Conservation (phyloP, 768 basidiomycete species). For the Mycena filopes region DNA sequence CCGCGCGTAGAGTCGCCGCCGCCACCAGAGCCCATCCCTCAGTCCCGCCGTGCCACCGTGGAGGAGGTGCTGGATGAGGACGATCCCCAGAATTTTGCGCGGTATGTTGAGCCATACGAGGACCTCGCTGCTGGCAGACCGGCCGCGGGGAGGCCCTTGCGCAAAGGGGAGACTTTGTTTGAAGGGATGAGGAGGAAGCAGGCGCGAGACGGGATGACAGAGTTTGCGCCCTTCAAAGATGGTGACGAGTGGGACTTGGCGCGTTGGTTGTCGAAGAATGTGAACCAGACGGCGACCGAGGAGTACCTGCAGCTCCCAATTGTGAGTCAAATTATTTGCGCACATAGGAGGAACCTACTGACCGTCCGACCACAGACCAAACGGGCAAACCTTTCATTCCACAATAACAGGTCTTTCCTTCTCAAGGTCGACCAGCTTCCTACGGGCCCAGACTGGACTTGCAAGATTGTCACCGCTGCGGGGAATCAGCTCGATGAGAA, state of each 20-base stretch:
- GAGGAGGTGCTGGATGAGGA: constrained; percentile 6
- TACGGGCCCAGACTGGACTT: constrained; percentile 31
- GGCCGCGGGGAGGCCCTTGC: constrained; percentile 2
- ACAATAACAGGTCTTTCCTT: constrained; percentile 18
- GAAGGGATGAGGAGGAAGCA: constrained; percentile 9
- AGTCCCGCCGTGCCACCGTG: background rate
- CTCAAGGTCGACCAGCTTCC: constrained; percentile 33
- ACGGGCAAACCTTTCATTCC: constrained; percentile 13
- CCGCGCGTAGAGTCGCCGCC: background rate
- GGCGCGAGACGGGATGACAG: background rate
- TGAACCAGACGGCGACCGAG: constrained; percentile 10
- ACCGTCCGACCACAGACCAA: constrained; percentile 4
- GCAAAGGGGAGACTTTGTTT: constrained; percentile 11
- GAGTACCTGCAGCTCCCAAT: constrained; percentile 34
- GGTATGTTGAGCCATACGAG: background rate
- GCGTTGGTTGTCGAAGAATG: constrained; percentile 18
- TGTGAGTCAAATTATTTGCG: constrained; percentile 18
- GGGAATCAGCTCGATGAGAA: constrained; percentile 18
- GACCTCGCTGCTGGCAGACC: background rate
- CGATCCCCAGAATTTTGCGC: background rate
- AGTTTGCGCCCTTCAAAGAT: constrained; percentile 20
- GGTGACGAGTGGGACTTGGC: background rate
- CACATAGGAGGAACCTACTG: background rate
- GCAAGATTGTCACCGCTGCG: constrained; percentile 29
- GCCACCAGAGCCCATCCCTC: background rate